Conservation (phyloP, 2,329 filamentous ascomycete species). For the Colletotrichum spaethianum region DNA sequence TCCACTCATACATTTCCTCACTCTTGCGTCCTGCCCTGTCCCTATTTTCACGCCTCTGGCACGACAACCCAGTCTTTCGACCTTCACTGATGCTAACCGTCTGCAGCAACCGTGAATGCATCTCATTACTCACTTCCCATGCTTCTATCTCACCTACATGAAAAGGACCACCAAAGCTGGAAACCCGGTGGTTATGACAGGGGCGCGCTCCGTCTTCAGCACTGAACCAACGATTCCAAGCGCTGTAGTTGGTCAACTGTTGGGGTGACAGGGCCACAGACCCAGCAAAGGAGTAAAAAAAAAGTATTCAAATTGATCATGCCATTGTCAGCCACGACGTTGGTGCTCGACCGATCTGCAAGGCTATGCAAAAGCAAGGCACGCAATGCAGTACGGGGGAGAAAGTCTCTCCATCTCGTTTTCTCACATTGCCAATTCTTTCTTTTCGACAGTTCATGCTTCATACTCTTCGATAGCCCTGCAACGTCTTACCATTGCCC, state of each 20-base stretch:
- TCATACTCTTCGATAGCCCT: conserved; percentile 6
- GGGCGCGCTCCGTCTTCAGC: neutral
- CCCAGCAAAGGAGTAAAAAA: neutral
- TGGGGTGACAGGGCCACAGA: neutral
- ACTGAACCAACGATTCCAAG: neutral
- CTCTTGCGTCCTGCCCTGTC: neutral
- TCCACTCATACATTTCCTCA: conserved; percentile 12
- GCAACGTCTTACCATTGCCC: conserved; percentile 9
- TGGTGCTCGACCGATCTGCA: conserved; percentile 28
- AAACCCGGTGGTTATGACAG: neutral
- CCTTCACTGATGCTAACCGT: neutral
- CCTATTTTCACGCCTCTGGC: neutral
- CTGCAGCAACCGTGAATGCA: conserved; percentile 21
- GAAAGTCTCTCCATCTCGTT: neutral
- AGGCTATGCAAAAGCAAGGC: conserved; percentile 17
- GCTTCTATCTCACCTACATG: conserved; percentile 36
- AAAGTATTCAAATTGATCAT: neutral
- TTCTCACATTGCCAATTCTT: conserved; percentile 16
- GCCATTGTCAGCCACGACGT: conserved; percentile 5
- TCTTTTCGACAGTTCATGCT: conserved; percentile 3
- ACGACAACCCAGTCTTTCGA: neutral
- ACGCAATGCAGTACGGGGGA: neutral
- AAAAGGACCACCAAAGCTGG: conserved; percentile 1
- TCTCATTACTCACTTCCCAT: conserved; percentile 27
- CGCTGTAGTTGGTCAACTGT: neutral